Evolutionary conservation across 2,329 filamentous ascomycete species (phyloP).

Genomic region (Botrytis paeoniae): DNA sequence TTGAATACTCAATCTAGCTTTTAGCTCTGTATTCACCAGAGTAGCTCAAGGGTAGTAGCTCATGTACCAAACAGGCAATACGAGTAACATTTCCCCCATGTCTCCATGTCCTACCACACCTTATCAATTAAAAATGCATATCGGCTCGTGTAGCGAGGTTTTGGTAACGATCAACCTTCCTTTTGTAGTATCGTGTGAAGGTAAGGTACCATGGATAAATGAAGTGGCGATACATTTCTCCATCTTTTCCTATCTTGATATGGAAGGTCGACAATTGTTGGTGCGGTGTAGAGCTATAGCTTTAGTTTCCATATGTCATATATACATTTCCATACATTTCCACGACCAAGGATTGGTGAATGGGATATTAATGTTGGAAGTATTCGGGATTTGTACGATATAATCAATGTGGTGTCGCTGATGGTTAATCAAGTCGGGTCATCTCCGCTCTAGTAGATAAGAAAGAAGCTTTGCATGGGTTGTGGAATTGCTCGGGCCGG

Average conservation of each 20-base stretch:
- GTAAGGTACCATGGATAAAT: slow-evolving; percentile 7
- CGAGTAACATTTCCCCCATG: neutral
- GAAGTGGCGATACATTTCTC: neutral
- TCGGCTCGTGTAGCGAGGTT: neutral
- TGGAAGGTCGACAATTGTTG: neutral
- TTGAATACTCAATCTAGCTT: neutral
- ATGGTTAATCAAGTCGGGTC: neutral
- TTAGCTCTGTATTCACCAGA: neutral
- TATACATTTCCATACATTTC: neutral
- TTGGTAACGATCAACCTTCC: slow-evolving; percentile 11
- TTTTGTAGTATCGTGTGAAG: slow-evolving; percentile 7
- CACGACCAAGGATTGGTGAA: neutral
- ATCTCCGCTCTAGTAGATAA: neutral
- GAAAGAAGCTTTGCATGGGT: neutral
- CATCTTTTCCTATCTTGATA: slow-evolving; percentile 2
- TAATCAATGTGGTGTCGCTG: neutral
- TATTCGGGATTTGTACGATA: too few species aligned
- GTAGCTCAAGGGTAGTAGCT: neutral
- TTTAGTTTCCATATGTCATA: neutral
- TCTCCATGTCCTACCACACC: slow-evolving; percentile 7
- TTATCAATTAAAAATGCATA: slow-evolving; percentile 1
- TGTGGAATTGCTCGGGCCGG: neutral
- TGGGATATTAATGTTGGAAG: neutral
- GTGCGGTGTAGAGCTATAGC: neutral
- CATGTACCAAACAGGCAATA: neutral